These are phyloP conservation scores for Oryza officinalis DNA, from an alignment of 176 grass and related monocot genomes.

Conservation along the genomic window DNA sequence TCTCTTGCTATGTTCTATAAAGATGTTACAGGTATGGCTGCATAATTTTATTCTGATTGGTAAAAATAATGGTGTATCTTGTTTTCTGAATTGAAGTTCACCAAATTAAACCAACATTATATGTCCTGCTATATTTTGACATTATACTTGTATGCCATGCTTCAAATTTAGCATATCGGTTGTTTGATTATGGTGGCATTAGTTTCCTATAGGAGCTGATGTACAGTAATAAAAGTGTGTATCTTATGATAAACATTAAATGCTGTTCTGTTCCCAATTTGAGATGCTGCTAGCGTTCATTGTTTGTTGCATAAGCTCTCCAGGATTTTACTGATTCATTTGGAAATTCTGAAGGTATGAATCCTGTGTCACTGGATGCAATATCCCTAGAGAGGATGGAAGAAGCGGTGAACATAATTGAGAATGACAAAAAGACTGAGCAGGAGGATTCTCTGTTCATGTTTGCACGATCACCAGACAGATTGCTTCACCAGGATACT, in stretches of 20 bases:
- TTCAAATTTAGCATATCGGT: slow-evolving; percentile 19
- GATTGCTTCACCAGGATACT: slow-evolving; percentile 86
- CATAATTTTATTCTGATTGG: slow-evolving; percentile 1
- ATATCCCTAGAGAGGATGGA: slow-evolving; percentile 45
- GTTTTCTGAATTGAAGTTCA: not conserved
- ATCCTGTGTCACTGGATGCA: slow-evolving; percentile 50
- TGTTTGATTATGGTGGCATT: slow-evolving; percentile 6
- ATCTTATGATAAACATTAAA: not conserved
- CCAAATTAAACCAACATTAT: slow-evolving; percentile 1
- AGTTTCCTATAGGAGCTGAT: not conserved
- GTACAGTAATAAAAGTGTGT: not conserved
- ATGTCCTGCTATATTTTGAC: not conserved
- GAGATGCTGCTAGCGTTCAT: not conserved
- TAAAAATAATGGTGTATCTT: not conserved
- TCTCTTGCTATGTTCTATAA: slow-evolving; percentile 78
- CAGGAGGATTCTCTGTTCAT: slow-evolving; percentile 63
- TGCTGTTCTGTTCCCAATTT: not conserved
- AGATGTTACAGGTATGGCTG: slow-evolving; percentile 65
- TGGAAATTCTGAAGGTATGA: slow-evolving; percentile 49
- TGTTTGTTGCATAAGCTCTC: not conserved
- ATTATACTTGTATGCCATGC: slow-evolving; percentile 8
- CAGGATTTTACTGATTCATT: slow-evolving; percentile 10
- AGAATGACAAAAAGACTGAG: slow-evolving; percentile 41
- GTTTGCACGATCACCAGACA: slow-evolving; percentile 85
- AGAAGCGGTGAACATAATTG: slow-evolving; percentile 37